Evolutionary conservation across 2,329 filamentous ascomycete species (phyloP).

Genomic region (Claviceps paspali): DNA sequence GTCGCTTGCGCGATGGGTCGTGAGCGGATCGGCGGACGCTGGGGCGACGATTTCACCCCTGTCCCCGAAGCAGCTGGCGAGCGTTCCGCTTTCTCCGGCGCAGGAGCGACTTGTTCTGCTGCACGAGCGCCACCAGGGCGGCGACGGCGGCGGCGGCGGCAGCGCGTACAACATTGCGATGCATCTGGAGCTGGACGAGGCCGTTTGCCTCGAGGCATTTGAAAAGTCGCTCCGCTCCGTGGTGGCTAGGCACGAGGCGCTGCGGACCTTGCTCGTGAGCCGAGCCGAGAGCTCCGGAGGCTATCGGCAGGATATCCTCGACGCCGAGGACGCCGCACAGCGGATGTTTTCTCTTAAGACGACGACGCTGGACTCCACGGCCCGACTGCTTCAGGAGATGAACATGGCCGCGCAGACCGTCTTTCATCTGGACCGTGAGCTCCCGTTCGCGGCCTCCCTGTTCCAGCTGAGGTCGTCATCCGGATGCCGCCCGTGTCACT

Average conservation of each 20-base stretch:
- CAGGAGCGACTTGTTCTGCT: neutral
- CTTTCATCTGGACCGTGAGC: neutral
- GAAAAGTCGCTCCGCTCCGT: neutral
- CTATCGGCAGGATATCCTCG: neutral
- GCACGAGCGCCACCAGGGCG: neutral
- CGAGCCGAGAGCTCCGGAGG: neutral
- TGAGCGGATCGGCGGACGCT: neutral
- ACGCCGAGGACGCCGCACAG: neutral
- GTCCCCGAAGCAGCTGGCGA: neutral
- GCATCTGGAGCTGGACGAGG: neutral
- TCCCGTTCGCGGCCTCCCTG: neutral
- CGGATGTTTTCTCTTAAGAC: neutral
- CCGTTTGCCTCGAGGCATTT: neutral
- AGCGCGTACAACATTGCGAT: neutral
- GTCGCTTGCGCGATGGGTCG: constrained; percentile 1
- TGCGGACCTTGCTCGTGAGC: neutral
- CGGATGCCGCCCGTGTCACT: neutral
- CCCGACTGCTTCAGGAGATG: neutral
- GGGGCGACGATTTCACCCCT: neutral
- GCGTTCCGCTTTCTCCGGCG: neutral
- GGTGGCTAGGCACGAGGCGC: neutral
- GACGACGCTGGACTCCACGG: neutral
- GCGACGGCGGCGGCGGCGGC: too few species aligned
- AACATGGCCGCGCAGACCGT: neutral
- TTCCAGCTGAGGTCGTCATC: neutral